These are phyloP conservation scores for Fusarium piperis DNA, from an alignment of 2,329 filamentous ascomycete genomes.

Conservation along the genomic window DNA sequence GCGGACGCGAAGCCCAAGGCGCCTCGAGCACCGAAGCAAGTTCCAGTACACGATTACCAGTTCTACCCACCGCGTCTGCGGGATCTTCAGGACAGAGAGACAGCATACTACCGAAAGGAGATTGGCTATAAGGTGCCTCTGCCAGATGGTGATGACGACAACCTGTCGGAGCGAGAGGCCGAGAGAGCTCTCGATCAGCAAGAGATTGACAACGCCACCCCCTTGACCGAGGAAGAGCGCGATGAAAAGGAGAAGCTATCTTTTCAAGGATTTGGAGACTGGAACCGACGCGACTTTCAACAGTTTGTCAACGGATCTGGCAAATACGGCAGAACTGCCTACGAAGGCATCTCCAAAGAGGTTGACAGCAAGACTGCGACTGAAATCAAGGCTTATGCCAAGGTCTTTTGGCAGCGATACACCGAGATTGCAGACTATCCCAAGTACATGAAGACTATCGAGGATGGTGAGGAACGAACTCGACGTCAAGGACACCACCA, in stretches of 20 bases:
- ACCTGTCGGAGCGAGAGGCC: conserved; percentile 83
- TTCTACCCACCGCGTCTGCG: conserved; percentile 89
- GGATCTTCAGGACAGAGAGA: conserved; percentile 95
- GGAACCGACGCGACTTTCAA: conserved; percentile 98
- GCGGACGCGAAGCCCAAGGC: conserved; percentile 93
- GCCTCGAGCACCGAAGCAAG: conserved; percentile 93
- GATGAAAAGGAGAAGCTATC: conserved; percentile 86
- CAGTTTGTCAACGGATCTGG: conserved; percentile 97
- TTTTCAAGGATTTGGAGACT: conserved; percentile 86
- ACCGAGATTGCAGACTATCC: conserved; percentile 88
- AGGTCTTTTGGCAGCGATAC: conserved; percentile 96
- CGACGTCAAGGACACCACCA: conserved; percentile 91
- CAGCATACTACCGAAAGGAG: conserved; percentile 93
- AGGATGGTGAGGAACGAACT: conserved; percentile 90
- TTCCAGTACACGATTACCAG: conserved; percentile 93
- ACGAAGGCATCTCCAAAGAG: conserved; percentile 84
- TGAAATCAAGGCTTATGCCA: conserved; percentile 90
- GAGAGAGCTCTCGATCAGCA: conserved; percentile 88
- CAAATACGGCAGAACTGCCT: conserved; percentile 89
- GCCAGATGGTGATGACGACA: conserved; percentile 89
- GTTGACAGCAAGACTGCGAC: conserved; percentile 88
- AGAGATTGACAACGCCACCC: conserved; percentile 90
- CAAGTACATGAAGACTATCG: conserved; percentile 89
- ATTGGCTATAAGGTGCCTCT: conserved; percentile 94
- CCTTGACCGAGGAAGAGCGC: conserved; percentile 88